Base-by-base conservation (phyloP, 768 basidiomycete genomes). In the Tulasnella sp. region DNA sequence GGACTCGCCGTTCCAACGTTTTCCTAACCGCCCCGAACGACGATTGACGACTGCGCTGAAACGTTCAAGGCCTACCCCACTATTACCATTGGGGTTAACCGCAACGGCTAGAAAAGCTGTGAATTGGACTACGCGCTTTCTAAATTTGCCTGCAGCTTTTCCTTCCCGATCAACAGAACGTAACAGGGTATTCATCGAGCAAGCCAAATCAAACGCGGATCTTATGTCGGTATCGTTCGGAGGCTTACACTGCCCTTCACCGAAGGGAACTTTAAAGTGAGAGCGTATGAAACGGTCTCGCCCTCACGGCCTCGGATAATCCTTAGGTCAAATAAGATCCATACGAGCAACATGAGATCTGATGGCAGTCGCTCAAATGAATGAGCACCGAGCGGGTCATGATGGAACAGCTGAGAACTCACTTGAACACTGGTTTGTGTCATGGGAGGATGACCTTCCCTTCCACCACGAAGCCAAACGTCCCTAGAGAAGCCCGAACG, bases 401-500 rank as follows among this genome's bases (percentile, higher is more conserved):
- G 64, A 69, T 31, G 34, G 28, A 28, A 69, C 34, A 69, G 34
- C 64, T 69, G 64, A 69, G 31, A 69, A 69, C 64, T 69, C 64
- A 69, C 64, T 28, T 37, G 28, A 69, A 34, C 64, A 69, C 64
- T 18, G 14, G 64, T 31, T 54, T 54, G 54, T n/a, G n/a, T n/a
- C 54, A 3, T 69, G 64, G 24, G 16, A 37, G 24, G 6, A 8
- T 28, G 64, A 9, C 40, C 31, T 40, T 75, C 46, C n/a, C 28
- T 42, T 42, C 46, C 46, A 46, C 46, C 46, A 46, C 16, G 46
- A 46, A 46, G 46, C 16, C 46, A 46, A 44, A 1, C n/a, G 48
- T 44, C 44, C 24, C 75, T 46, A 80, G 37, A 80, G 37, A 22
- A 80, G 54, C 41, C 79, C 79, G 6, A 80, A 48, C 28, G 79